A percentile compares a stretch with the other conserved stretches of the same genome.
Evolutionary conservation across 768 basidiomycete species (phyloP).

Genomic region (Hemileccinum rubropunctum): DNA sequence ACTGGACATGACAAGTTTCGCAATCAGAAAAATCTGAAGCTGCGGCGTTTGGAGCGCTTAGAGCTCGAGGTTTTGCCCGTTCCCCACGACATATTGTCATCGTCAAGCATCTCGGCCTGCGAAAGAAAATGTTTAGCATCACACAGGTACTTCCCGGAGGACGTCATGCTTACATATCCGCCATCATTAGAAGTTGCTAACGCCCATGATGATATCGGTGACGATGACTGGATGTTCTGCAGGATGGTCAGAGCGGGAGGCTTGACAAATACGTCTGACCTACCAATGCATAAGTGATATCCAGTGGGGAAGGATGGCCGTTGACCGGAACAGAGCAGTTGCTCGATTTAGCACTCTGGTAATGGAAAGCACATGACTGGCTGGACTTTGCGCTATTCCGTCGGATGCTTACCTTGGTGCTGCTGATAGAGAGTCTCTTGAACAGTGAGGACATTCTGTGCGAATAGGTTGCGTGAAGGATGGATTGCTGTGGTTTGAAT

Average conservation of each 20-base stretch:
- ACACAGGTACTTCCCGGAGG: neutral
- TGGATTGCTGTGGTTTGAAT: neutral
- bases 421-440: conserved; percentile 22
- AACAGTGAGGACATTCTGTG: conserved; percentile 19
- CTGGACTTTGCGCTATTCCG: neutral
- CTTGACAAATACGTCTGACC: neutral
- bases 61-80: conserved; percentile 1
- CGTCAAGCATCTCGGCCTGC: conserved; percentile 29
- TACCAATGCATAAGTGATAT: conserved; percentile 23
- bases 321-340: conserved; percentile 10
- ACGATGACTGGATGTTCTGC: conserved; percentile 9
- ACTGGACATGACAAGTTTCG: neutral
- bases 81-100: conserved; percentile 30
- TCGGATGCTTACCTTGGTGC: conserved; percentile 16
- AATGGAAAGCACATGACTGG: neutral
- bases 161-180: conserved; percentile 15
- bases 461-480: neutral
- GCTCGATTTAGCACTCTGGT: conserved; percentile 20
- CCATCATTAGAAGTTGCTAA: neutral
- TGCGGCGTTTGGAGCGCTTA: conserved; percentile 8
- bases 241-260: neutral
- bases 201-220: conserved; percentile 5
- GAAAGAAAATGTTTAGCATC: neutral
- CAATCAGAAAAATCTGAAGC: conserved; percentile 10
- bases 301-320: conserved; percentile 17